phyloP scores from a whole-genome alignment of 2,329 filamentous ascomycete genomes.

The Botrytis fragariae region DNA sequence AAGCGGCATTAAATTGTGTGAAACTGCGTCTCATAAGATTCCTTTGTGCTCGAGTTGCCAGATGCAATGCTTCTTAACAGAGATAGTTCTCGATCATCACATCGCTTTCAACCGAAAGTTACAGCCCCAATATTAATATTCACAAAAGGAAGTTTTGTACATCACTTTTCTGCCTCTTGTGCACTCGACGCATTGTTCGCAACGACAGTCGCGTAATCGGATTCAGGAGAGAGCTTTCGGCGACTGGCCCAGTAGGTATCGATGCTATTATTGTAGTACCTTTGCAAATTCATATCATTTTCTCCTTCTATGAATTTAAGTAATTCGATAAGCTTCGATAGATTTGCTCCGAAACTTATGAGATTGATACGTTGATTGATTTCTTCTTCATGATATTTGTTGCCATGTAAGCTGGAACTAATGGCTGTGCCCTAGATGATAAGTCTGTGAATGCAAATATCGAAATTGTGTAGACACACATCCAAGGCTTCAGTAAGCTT shows the following conservation, averaged over 20 bases:
- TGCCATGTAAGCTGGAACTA: not conserved
- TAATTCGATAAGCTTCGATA: not conserved
- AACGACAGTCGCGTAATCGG: not conserved
- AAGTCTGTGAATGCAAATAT: not conserved
- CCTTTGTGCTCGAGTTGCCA: no score
- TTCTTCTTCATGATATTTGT: not conserved
- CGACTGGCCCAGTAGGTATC: not conserved
- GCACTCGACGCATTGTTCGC: not conserved
- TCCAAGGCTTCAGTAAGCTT: not conserved
- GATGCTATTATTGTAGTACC: not conserved
- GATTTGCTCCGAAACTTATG: not conserved
- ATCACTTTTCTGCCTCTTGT: not conserved
- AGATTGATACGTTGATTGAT: not conserved
- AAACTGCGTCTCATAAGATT: no score
- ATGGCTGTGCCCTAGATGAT: not conserved
- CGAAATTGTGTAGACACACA: not conserved
- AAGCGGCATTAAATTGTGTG: not conserved
- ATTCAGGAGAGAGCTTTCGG: not conserved
- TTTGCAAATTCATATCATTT: not conserved
- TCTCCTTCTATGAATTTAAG: not conserved
- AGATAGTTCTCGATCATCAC: no score
- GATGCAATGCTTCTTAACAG: no score
- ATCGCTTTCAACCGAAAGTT: no score
- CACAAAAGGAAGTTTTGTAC: not conserved
- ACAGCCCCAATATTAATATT: not conserved